Evolutionary conservation across 768 basidiomycete genomes (phyloP), one percentile per base, ranked within the genome.

Genomic region (Auriscalpium vulgare): DNA sequence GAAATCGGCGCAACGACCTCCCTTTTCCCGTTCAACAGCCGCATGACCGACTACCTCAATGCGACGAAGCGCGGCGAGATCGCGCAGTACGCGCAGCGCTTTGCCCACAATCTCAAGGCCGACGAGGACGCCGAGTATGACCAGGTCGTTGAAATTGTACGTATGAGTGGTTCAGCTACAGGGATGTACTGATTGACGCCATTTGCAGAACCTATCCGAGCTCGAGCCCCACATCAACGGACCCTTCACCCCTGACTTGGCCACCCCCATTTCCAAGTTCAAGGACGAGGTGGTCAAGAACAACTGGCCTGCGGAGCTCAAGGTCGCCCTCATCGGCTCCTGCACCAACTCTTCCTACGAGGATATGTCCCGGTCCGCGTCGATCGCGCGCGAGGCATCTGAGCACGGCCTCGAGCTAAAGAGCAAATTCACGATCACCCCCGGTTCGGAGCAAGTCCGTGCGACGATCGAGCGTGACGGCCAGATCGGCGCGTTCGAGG

Each of bases 331-430:
- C 56, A 98, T 99, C 70, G 97, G 97, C 52, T 98, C 97, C 48
- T 99, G 97, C 86, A 98, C 97, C 71, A 99, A 99, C 83, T 98
- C 97, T 48, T 98, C 97, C 37, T 99, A 99, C 70, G 97, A 99
- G 76, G 97, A 99, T 75, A 97, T 98, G 95, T 88, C 93, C 38
- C 93, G 97, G 69, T 90, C 95, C 40, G 95, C 93, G 34, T 88
- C 88, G 47, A 97, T 99, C 68, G 93, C 91, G 62, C 81, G 80
- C 65, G 86, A 99, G 72, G 97, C 97, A 58, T 73, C 84, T 51
- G 78, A 78, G 7, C 95, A 95, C 67, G 97, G 97, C 63, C 80
- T 97, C 50, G 76, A 81, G 57, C 80, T 85, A 69, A 90, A 94
- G 83, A 91, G 90, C 77, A 84, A 86, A 76, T 98, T 97, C 83